These are phyloP conservation scores for Apiotrichum akiyoshidainum DNA, from an alignment of 1,284 basidiomycete genomes.

Conservation along the genomic window DNA sequence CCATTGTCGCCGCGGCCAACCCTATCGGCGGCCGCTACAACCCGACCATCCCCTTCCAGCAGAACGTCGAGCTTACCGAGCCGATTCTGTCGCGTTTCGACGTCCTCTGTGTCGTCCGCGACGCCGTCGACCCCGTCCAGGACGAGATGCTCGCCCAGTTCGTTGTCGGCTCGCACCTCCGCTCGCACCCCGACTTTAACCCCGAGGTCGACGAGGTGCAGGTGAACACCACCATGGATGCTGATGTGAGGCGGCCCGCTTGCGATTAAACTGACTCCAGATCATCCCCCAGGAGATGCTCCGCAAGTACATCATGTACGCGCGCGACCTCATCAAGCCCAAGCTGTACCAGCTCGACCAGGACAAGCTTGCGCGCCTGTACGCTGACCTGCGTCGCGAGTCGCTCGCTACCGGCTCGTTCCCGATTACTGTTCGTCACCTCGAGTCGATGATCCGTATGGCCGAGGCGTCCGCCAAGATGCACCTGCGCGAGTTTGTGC, in stretches of 20 bases:
- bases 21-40: slow-evolving; percentile 94
- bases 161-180: slow-evolving; percentile 90
- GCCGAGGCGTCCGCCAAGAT: slow-evolving; percentile 97
- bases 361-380: slow-evolving; percentile 90
- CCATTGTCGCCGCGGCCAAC: slow-evolving; percentile 96
- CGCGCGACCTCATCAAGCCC: slow-evolving; percentile 84
- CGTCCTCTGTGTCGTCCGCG: slow-evolving; percentile 96
- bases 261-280: slow-evolving; percentile 56
- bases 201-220: slow-evolving; percentile 78
- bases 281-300: slow-evolving; percentile 94
- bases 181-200: slow-evolving; percentile 92
- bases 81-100: slow-evolving; percentile 99
- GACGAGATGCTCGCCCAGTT: slow-evolving; percentile 96
- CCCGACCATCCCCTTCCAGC: slow-evolving; percentile 94
- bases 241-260: slow-evolving; percentile 64
- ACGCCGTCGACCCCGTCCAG: slow-evolving; percentile 91
- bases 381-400: slow-evolving; percentile 93
- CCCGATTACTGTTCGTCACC: slow-evolving; percentile 94
- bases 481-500: slow-evolving; percentile 93
- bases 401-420: slow-evolving; percentile 95
- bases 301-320: slow-evolving; percentile 99
- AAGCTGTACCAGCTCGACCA: slow-evolving; percentile 93
- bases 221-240: slow-evolving; percentile 82
- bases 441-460: slow-evolving; percentile 99
- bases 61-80: slow-evolving; percentile 98